Evolutionary conservation across 139 green algal species (phyloP).

Genomic region (Edaphochlamys debaryana): DNA sequence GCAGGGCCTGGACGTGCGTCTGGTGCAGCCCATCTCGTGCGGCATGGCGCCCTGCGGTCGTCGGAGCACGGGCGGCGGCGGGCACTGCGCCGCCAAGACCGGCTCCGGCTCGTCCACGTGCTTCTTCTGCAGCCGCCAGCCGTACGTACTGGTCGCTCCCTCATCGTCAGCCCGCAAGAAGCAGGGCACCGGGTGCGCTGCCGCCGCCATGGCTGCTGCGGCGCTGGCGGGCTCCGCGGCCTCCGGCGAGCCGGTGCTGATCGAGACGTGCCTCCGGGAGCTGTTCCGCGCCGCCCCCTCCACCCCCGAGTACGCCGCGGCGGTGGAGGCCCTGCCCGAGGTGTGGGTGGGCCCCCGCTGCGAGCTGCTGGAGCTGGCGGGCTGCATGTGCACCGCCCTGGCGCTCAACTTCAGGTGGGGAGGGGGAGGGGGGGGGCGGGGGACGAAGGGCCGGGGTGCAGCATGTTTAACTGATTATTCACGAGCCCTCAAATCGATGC

Average conservation of each 20-base stretch:
- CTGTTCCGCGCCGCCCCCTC: neutral
- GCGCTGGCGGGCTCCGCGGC: too few relatives aligned
- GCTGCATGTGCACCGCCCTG: neutral
- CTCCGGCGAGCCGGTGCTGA: neutral
- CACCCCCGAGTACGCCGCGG: constrained; percentile 1
- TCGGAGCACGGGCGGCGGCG: too few relatives aligned
- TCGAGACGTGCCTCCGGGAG: constrained; percentile 21
- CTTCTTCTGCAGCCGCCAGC: constrained; percentile 38
- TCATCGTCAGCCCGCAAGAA: neutral
- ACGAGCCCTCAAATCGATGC: too few relatives aligned
- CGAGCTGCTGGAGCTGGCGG: constrained; percentile 12
- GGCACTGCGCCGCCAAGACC: too few relatives aligned
- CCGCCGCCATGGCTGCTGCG: too few relatives aligned
- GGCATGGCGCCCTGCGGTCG: too few relatives aligned
- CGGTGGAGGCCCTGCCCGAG: neutral
- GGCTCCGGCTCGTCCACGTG: too few relatives aligned
- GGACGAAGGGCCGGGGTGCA: neutral
- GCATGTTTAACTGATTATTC: too few relatives aligned
- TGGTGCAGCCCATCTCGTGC: too few relatives aligned
- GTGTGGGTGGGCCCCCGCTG: neutral
- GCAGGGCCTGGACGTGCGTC: too few relatives aligned
- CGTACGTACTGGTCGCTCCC: neutral
- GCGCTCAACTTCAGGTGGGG: constrained; percentile 33
- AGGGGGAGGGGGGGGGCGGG: neutral
- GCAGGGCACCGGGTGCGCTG: too few relatives aligned